A percentile compares a stretch with the other conserved stretches of the same genome.
Evolutionary conservation across 2,329 filamentous ascomycete species (phyloP).

Genomic region (Curvularia verruculosa): DNA sequence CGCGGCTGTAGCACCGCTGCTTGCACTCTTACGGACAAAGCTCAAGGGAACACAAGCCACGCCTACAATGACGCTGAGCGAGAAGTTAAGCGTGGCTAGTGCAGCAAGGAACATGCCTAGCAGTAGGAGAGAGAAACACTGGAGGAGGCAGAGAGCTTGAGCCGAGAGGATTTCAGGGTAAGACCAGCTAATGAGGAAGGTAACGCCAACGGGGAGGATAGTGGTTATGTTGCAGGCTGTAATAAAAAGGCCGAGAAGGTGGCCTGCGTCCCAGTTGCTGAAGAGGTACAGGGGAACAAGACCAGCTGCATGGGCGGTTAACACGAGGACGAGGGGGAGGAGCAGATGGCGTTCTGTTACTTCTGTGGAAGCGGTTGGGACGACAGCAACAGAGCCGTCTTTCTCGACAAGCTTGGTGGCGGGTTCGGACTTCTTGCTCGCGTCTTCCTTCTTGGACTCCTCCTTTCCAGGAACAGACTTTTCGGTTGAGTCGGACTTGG

Average conservation of each 20-base stretch:
- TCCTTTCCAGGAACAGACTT: constrained; percentile 28
- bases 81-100: constrained; percentile 95
- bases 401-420: constrained; percentile 41
- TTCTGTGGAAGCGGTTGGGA: constrained; percentile 48
- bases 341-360: constrained; percentile 69
- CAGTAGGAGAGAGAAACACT: constrained; percentile 90
- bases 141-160: constrained; percentile 79
- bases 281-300: constrained; percentile 85
- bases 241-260: constrained; percentile 36
- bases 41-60: constrained; percentile 77
- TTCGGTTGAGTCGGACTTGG: not conserved
- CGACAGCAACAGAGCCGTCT: constrained; percentile 44
- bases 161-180: constrained; percentile 58
- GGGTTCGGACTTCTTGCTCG: not conserved
- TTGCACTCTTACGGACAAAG: constrained; percentile 62
- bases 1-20: constrained; percentile 13
- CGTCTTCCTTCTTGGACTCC: constrained; percentile 24
- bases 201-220: constrained; percentile 40
- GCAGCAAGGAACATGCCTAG: constrained; percentile 91
- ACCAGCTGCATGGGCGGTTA: constrained; percentile 75
- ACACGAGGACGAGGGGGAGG: constrained; percentile 75
- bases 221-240: constrained; percentile 43
- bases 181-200: constrained; percentile 33
- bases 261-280: constrained; percentile 69
- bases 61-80: constrained; percentile 83